Conservation (phyloP, 2,329 filamentous ascomycete genomes). For the Cadophora malorum region DNA sequence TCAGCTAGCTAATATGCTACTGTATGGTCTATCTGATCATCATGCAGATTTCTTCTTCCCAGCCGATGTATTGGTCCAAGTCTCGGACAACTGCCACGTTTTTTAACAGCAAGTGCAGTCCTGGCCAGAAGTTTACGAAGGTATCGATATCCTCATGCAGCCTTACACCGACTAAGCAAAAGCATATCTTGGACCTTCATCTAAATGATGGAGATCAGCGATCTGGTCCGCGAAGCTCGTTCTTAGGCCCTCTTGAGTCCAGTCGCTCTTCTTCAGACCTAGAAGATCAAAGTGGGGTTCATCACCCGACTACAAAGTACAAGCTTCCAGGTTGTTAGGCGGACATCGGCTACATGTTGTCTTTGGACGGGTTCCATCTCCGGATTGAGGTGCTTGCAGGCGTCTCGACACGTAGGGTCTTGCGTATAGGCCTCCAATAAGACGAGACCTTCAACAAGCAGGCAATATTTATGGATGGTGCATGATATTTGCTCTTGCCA, state of each 20-base stretch:
- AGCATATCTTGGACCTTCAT: not conserved
- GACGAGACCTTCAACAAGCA: not conserved
- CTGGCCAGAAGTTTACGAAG: too few species aligned
- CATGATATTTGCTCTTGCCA: not conserved
- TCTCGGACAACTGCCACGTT: not conserved
- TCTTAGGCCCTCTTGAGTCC: not conserved
- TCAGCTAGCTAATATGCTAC: not conserved
- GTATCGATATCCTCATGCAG: not conserved
- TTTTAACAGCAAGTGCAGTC: not conserved
- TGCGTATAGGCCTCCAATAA: not conserved
- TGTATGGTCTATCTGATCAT: not conserved
- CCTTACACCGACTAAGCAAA: not conserved
- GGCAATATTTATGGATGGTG: not conserved
- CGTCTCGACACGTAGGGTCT: not conserved
- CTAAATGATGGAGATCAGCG: not conserved
- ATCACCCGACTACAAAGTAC: not conserved
- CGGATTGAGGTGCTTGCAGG: not conserved
- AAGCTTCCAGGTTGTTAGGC: too few species aligned
- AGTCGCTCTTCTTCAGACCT: not conserved
- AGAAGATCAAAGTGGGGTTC: not conserved
- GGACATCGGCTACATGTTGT: not conserved
- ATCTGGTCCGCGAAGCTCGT: not conserved
- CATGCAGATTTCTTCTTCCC: not conserved
- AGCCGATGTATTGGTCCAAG: not conserved
- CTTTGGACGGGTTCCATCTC: not conserved